Base-by-base conservation (phyloP, 2,329 filamentous ascomycete genomes). In the Dryadomyces sulphureus region DNA sequence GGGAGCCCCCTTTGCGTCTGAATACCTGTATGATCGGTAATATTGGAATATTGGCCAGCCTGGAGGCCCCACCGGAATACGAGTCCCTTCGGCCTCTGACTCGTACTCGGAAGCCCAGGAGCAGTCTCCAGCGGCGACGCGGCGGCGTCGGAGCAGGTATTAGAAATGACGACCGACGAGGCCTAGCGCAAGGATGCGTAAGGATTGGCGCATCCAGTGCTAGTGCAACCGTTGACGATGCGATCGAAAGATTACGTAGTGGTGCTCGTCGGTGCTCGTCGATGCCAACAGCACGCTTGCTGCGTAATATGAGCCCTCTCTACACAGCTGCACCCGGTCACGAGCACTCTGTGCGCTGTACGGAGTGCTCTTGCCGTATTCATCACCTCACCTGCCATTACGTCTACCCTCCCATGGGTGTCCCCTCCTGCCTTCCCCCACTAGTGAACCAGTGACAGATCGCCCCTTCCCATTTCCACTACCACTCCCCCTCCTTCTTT, bases 181-280 rank as follows among this genome's bases (percentile, higher is more conserved):
- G 41, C 36, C 47, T 51, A 51, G 49, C 48, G 49, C 38, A 45
- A 17, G 22, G 43, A 45, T 45, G 49, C 48, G 49, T 38, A 45
- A 17, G 22, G 43, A 45, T 45, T 40, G 47, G 36, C 43, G 36
- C 38, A 40, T 47, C 38, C 42, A 38, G 22, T 48, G 43, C 45
- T 48, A 49, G 47, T 45, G 47, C 49, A 42, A 41, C 47, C 32
- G 25, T 34, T 38, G 38, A 36, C n/a, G n/a, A n/a, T n/a, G n/a
- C n/a, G n/a, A n/a, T n/a, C n/a, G n/a, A n/a, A n/a, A n/a, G n/a
- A n/a, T n/a, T n/a, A n/a, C n/a, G n/a, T n/a, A n/a, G n/a, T n/a
- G n/a, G n/a, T n/a, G n/a, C n/a, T n/a, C n/a, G n/a, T n/a, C n/a
- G n/a, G n/a, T n/a, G n/a, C n/a, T n/a, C n/a, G n/a, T n/a, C n/a